Evolutionary conservation across 2,329 filamentous ascomycete species (phyloP), one percentile per base, ranked within the genome.

Genomic region (Diaporthe capsici): DNA sequence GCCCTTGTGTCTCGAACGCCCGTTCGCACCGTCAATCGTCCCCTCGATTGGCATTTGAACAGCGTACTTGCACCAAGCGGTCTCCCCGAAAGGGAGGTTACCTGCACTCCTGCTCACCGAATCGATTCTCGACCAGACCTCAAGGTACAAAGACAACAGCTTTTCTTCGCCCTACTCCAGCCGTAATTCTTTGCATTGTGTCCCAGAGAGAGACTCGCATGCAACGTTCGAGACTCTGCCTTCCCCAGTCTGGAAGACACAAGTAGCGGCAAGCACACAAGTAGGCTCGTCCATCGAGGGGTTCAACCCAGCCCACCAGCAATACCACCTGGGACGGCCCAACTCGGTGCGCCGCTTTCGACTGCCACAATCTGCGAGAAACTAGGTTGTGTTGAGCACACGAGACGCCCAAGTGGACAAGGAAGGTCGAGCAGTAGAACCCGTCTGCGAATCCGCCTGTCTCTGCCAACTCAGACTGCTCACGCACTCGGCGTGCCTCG

Each of bases 21-120:
- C 49, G 65, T 55, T 70, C 49, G 31, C 34, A 70, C 65, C 34
- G 65, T 55, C 65, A 55, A 70, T 55, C 65, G 34, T 39, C 49
- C 65, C 49, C 31, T 70, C 65, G 65, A 22, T 70, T 70, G 65
- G 65, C 65, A 70, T 70, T 70, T 55, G 65, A 53, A 70, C 65
- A 70, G 65, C 65, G 65, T 55, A 13, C 49, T 53, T 55, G 65
- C 65, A 70, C 65, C 28, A 13, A 37, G 31, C 47, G 47, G 63
- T 68, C 47, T 37, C 63, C 47, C 63, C 34, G 63, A 68, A 68
- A 53, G 63, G 47, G 47, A 53, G 47, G 31, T 39, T 34, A 53
- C 8, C 47, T 51, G n/a, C 47, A 53, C 42, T 8, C 10, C 61
- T 44, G 28, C 42, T 20, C 61, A n/a, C 28, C 65, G 6, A 20